Conservation (phyloP, 805 yeast species). For the Wickerhamiella hasegawae region DNA sequence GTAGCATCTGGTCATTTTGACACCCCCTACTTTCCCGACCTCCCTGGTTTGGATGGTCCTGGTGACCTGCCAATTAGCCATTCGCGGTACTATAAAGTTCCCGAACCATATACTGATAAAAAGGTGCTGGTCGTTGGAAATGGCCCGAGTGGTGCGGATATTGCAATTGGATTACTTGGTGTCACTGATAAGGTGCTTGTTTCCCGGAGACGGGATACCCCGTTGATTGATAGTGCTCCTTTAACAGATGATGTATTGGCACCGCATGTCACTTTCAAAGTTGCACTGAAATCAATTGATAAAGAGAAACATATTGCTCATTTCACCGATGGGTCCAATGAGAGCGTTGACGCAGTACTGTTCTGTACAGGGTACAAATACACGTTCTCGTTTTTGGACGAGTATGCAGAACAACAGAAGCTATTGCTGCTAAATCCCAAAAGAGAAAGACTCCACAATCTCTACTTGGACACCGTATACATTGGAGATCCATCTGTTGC, state of each 20-base stretch:
- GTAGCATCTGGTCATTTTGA: conserved; percentile 52
- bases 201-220: no score
- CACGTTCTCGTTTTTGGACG: conserved; percentile 44
- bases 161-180: conserved; percentile 43
- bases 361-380: conserved; percentile 67
- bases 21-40: conserved; percentile 42
- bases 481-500: conserved; percentile 47
- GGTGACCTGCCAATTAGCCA: conserved; percentile 31
- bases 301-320: conserved; percentile 14
- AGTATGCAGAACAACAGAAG: conserved; percentile 5
- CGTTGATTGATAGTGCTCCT: conserved; percentile 23
- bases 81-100: conserved; percentile 37
- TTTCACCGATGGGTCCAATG: conserved; percentile 33
- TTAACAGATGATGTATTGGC: conserved; percentile 20
- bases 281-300: conserved; percentile 2
- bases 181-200: conserved; percentile 29
- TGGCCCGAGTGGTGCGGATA: conserved; percentile 63
- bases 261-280: conserved; percentile 26
- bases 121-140: conserved; percentile 56
- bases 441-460: conserved; percentile 33
- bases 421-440: conserved; percentile 17
- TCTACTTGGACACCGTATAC: conserved; percentile 46
- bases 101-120: conserved; percentile 29
- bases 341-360: conserved; percentile 38
- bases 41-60: conserved; percentile 38